A percentile compares a stretch with the other conserved stretches of the same genome.
These are phyloP conservation scores for Nepenthes gracilis DNA, from an alignment of 148 eudicot species.

Conservation along the genomic window DNA sequence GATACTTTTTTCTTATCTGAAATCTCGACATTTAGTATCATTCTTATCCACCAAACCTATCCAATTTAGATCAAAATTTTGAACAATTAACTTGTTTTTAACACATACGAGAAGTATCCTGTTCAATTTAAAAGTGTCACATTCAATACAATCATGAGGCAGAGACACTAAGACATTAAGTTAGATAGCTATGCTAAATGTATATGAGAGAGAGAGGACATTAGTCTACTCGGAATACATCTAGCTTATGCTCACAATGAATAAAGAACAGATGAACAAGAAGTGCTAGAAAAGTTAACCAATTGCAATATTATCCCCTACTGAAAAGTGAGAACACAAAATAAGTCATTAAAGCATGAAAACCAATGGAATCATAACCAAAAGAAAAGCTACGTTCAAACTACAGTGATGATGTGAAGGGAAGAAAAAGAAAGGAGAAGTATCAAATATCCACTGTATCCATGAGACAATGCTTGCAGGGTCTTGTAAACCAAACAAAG, in stretches of 20 bases:
- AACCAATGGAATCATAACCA: background rate
- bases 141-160: no score
- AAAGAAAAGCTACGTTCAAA: background rate
- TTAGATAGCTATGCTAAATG: no score
- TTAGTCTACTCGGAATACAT: background rate
- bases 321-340: constrained; percentile 10
- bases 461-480: constrained; percentile 65
- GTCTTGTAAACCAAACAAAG: constrained; percentile 75
- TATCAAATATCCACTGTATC: constrained; percentile 53
- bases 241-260: constrained; percentile 42
- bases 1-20: no score
- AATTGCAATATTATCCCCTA: constrained; percentile 86
- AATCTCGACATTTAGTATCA: no score
- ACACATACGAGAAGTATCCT: no score
- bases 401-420: background rate
- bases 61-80: no score
- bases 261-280: constrained; percentile 72
- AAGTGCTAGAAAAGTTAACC: constrained; percentile 76
- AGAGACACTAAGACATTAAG: no score
- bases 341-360: constrained; percentile 3
- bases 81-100: no score
- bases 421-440: background rate
- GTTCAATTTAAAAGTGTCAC: no score
- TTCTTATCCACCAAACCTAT: no score
- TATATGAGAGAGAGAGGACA: no score